Evolutionary conservation across 2,329 filamentous ascomycete species (phyloP), one percentile per base, ranked within the genome.

Genomic region (Arthrinium phaeospermum): DNA sequence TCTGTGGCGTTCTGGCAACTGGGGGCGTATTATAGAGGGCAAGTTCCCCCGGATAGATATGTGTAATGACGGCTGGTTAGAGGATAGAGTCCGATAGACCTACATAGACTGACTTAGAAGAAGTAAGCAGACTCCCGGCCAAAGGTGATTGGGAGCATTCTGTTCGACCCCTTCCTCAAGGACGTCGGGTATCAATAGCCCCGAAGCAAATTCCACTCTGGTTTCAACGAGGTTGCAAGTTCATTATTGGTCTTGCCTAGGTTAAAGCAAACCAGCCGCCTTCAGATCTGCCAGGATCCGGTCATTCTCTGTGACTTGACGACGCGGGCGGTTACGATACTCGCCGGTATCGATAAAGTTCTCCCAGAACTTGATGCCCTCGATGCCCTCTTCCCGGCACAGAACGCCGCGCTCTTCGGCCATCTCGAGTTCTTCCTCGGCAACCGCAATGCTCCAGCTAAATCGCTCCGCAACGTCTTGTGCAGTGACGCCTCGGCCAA

Each of bases 391-490:
- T 81, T 99, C 96, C 68, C 96, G 91, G 81, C 96, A 98, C 27
- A 99, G 81, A 3, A 91, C 90, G 0, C 96, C 96, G 71, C 89
- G 91, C 81, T 98, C 96, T 82, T 99, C 96, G 0, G 95, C 95
- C 96, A 99, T 98, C 80, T 98, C 94, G 16, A 99, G 86, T 83
- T 99, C 96, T 81, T 98, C 96, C 73, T 93, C 93, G 1, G 96
- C 96, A 30, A 99, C 96, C 12, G 96, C 96, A 10, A 99, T 92
- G 80, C 96, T 98, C 96, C 96, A 99, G 7, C 95, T 94, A 82
- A 99, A 99, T 69, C 91, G 87, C 81, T 97, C 94, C 0, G 96
- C 96, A 0, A 91, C 90, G 79, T 98, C 95, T 79, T 96, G 94
- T 1, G 95, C 94, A 19, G 95, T 98, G 41, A 98, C 91, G 13